These are phyloP conservation scores for Decorospora gaudefroyi DNA, from an alignment of 2,329 filamentous ascomycete species.

Conservation along the genomic window DNA sequence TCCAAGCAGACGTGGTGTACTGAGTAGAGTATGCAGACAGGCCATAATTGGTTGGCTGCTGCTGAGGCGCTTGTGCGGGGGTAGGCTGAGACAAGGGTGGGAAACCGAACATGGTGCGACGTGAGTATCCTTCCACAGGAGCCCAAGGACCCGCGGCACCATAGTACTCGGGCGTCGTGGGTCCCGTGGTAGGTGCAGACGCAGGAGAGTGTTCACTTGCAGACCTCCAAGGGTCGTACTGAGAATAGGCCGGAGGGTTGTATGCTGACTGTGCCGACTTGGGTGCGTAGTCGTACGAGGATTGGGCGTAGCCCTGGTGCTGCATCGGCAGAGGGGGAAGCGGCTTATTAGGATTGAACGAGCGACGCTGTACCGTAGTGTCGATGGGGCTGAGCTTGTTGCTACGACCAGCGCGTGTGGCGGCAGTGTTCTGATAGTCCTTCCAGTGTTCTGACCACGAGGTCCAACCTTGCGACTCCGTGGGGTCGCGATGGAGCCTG, in stretches of 20 bases:
- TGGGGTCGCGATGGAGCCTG: constrained; percentile 83
- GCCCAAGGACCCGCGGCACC: constrained; percentile 55
- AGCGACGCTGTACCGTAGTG: constrained; percentile 63
- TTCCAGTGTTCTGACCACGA: constrained; percentile 70
- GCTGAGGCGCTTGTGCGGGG: constrained; percentile 51
- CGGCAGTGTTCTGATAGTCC: constrained; percentile 60
- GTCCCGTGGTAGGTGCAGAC: constrained; percentile 59
- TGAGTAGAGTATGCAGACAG: constrained; percentile 41
- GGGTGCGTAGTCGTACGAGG: constrained; percentile 42
- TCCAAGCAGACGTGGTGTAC: constrained; percentile 47
- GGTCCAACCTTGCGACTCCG: constrained; percentile 71
- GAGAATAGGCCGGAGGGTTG: constrained; percentile 41
- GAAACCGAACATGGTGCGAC: constrained; percentile 51
- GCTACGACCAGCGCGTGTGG: constrained; percentile 46
- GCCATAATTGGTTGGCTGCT: constrained; percentile 43
- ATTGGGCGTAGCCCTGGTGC: constrained; percentile 48
- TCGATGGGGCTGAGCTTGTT: constrained; percentile 65
- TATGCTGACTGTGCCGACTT: constrained; percentile 48
- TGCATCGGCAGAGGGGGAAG: constrained; percentile 47
- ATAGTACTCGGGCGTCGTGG: constrained; percentile 60
- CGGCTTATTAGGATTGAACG: constrained; percentile 54
- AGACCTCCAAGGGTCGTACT: constrained; percentile 52
- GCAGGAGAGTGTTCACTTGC: constrained; percentile 55
- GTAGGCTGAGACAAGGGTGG: constrained; percentile 44
- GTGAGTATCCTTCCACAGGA: constrained; percentile 50